These are phyloP conservation scores for Hibiscus syriacus DNA, from an alignment of 345 rosid genomes.

Conservation along the genomic window DNA sequence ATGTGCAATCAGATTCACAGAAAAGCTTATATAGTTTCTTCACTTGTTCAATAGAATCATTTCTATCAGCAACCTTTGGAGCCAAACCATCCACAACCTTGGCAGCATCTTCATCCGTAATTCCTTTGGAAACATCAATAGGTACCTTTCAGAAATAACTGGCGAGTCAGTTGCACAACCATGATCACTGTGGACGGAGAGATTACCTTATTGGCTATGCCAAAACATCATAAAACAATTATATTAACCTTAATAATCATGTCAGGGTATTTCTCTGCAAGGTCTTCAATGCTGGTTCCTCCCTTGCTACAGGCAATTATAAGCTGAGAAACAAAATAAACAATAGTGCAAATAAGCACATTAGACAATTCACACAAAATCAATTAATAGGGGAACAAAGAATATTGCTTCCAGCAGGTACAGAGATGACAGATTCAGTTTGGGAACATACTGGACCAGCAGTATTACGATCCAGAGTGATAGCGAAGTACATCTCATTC, in stretches of 20 bases:
- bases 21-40: slow-evolving; percentile 92
- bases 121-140: slow-evolving; percentile 84
- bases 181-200: slow-evolving; percentile 7
- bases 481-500: slow-evolving; percentile 99
- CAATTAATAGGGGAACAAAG: not conserved
- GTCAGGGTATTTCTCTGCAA: slow-evolving; percentile 94
- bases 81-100: slow-evolving; percentile 96
- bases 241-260: slow-evolving; percentile 87
- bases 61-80: slow-evolving; percentile 72
- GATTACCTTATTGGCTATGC: not conserved
- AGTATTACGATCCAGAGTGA: slow-evolving; percentile 85
- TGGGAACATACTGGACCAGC: slow-evolving; percentile 88
- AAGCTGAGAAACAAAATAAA: slow-evolving; percentile 40
- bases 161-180: slow-evolving; percentile 11
- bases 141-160: slow-evolving; percentile 62
- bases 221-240: slow-evolving; percentile 1
- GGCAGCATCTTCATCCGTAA: slow-evolving; percentile 94
- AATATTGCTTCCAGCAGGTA: not conserved
- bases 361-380: not conserved
- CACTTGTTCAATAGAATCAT: slow-evolving; percentile 86
- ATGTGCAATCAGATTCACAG: slow-evolving; percentile 76
- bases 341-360: not conserved
- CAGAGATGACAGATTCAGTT: not conserved
- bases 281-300: slow-evolving; percentile 99
- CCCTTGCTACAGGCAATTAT: slow-evolving; percentile 95